Percentiles rank a stretch among this genome's conserved stretches.
These are phyloP conservation scores for Cymodocea nodosa DNA, from an alignment of 116 monocot genomes.

Conservation along the genomic window DNA sequence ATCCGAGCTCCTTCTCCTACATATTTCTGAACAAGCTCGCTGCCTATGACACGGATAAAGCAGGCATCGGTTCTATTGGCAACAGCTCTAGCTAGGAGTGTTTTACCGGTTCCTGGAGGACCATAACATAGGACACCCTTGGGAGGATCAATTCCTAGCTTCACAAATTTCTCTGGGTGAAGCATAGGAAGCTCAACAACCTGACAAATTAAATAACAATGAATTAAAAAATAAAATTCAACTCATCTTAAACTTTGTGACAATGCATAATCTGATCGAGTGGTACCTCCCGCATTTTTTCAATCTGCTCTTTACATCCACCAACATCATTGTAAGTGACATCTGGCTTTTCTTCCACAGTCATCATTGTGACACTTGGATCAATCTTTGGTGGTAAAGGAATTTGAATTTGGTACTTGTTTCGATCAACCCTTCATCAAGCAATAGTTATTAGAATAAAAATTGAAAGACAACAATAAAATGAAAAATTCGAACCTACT, in stretches of 20 bases:
- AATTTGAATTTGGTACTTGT: constrained; percentile 95
- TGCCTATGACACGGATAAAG: constrained; percentile 90
- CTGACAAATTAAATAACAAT: constrained; percentile 14
- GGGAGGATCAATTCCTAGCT: constrained; percentile 91
- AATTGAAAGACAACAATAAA: neutral
- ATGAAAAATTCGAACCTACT: no score
- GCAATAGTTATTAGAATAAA: neutral
- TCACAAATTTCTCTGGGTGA: constrained; percentile 99
- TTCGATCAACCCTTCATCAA: constrained; percentile 66
- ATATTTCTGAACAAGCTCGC: constrained; percentile 85
- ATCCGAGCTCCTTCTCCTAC: constrained; percentile 96
- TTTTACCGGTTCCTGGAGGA: constrained; percentile 92
- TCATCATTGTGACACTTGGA: constrained; percentile 98
- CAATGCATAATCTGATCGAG: no score
- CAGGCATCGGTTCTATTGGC: constrained; percentile 97
- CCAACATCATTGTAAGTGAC: constrained; percentile 96
- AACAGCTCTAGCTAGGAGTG: constrained; percentile 90
- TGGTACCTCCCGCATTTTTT: constrained; percentile 82
- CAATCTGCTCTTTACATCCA: constrained; percentile 92
- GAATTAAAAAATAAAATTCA: neutral
- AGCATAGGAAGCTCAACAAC: constrained; percentile 96
- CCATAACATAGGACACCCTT: constrained; percentile 98
- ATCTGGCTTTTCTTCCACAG: constrained; percentile 92
- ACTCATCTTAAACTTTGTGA: no score
- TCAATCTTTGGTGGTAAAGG: constrained; percentile 95